These are phyloP conservation scores for Pholiota adiposa DNA, from an alignment of 1,284 basidiomycete species.

Conservation along the genomic window DNA sequence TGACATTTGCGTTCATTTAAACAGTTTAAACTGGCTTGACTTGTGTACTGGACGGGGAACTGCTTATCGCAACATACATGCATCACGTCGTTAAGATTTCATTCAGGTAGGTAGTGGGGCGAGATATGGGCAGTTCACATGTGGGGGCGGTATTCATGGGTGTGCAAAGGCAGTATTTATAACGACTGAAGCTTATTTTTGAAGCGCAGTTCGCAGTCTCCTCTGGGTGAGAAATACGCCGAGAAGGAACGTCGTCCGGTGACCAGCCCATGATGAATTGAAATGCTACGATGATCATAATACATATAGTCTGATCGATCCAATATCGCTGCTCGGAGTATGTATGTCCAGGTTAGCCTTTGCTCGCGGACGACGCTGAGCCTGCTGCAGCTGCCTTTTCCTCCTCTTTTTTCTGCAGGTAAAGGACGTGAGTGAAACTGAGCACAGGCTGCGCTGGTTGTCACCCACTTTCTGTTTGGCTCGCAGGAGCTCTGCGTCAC, in stretches of 20 bases:
- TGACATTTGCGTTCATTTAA: background rate
- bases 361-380: constrained; percentile 33
- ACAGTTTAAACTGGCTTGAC: background rate
- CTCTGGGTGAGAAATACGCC: constrained; percentile 6
- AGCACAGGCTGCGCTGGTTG: background rate
- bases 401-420: constrained; percentile 63
- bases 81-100: background rate
- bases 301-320: constrained; percentile 7
- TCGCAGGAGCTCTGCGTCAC: constrained; percentile 73
- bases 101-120: background rate
- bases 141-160: background rate
- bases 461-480: constrained; percentile 73
- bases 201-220: background rate
- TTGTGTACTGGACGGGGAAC: background rate
- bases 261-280: constrained; percentile 8
- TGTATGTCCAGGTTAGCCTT: constrained; percentile 39
- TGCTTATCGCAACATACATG: background rate
- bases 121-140: constrained; percentile 3
- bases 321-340: constrained; percentile 11
- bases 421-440: constrained; percentile 26
- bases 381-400: constrained; percentile 45
- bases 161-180: constrained; percentile 1
- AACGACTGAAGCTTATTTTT: constrained; percentile 6
- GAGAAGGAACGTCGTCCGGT: constrained; percentile 3
- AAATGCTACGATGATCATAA: constrained; percentile 1